Evolutionary conservation across 2,329 filamentous ascomycete genomes (phyloP), one percentile per base, ranked within the genome.

Genomic region (Nigrospora sphaerica): DNA sequence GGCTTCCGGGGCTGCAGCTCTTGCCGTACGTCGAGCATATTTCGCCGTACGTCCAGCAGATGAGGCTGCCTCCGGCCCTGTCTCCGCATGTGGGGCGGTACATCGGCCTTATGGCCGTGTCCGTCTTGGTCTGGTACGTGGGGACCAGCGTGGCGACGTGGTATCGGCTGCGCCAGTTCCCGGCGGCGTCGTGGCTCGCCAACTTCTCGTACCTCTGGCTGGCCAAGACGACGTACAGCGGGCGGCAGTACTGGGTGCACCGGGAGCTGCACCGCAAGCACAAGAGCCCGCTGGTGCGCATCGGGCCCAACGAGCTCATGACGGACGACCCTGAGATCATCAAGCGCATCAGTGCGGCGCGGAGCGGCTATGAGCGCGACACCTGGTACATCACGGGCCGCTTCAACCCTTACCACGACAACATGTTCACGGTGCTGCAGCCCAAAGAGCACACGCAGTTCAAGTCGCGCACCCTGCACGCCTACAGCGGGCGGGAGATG

Each of bases 401-500:
- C 13, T 66, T 83, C 49, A 72, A 81, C 47, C 72, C 75, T 0
- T 67, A 72, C n/a, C 63, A 70, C 23, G 72, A 80, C 50, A 78
- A 75, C 48, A 66, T 81, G 47, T 68, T 80, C 53, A 75, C 67
- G 18, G 62, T 69, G 19, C 62, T 65, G 36, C 66, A 78, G 48
- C 67, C 68, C 33, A 61, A 60, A 23, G 58, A 57, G 38, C 75
- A 78, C 52, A 62, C 62, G 17, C 56, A 57, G 44, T 49, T 70
- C 33, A 65, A 67, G 46, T 64, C 69, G 16, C 71, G 73, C 52
- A 63, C 75, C 13, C 35, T 51, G 1, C 44, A 41, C 35, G 54
- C 52, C 3, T 59, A 60, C 46, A 50, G 49, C 7, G 58, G 58
- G 11, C 50, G 48, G n/a, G 57, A 58, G 40, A 47, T 50, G 37